Evolutionary conservation across 78 protist genomes (phyloP), one percentile per base, ranked within the genome.

Genomic region (Goniomonas avonlea): DNA sequence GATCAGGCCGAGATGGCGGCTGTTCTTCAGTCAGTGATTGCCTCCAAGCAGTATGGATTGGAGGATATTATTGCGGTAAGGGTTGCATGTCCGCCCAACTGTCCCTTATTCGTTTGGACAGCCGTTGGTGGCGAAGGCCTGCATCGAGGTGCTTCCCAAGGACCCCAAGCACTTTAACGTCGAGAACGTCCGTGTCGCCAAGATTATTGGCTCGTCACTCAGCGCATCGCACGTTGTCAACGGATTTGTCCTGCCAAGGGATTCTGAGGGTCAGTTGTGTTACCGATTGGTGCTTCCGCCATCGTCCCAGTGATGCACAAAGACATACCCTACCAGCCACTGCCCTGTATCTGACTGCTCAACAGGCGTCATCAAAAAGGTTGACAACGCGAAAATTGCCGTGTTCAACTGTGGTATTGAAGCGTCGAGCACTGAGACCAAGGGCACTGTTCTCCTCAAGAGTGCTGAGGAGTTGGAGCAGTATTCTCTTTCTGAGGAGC

Each of bases 171-270:
- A 85, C 65, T 98, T 98, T 92, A 96, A 91, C 86, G 94, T 93
- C 18, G 99, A 98, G 88, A 97, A 95, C 68, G 93, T 98, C 3
- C 88, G 99, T 43, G 94, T 90, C 4, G 85, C 85, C 58, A 98
- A 98, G 88, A 85, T 98, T 55, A 60, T 69, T 21, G 99, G 99
- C 37, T 89, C 87, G 32, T 60, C 91, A 41, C 87, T 96, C 15
- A 13, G 5, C 7, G 87, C 81, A 37, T 81, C 95, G n/a, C 4
- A 29, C 5, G 82, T 94, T 21, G 34, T 96, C 27, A 56, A 73
- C 41, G 99, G 99, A 38, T 83, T 96, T 47, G 96, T 93, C 31
- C 76, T 96, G 29, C 23, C 58, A 18, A 81, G 97, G 23, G 89
- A 41, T 17, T 37, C 91, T 1, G 94, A 91, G 34, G 91, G 91